phyloP scores from a whole-genome alignment of 1,284 basidiomycete genomes.

The Psilocybe mexicana region DNA sequence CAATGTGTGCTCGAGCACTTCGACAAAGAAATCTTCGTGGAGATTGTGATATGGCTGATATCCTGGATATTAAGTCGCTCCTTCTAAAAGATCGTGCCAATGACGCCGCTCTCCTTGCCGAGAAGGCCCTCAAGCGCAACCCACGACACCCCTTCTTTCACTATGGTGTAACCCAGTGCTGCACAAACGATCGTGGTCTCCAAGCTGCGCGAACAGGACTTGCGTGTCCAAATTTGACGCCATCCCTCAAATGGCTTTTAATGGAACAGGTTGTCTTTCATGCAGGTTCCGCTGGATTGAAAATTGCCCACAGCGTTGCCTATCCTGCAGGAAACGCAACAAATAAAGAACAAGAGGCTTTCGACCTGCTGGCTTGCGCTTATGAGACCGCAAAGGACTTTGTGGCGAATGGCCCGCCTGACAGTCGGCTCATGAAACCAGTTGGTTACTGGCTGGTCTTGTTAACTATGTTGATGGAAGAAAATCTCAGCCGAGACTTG shows the following conservation, averaged over 20 bases:
- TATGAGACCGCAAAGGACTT: constrained; percentile 59
- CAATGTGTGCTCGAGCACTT: too few species aligned
- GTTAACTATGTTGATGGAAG: constrained; percentile 48
- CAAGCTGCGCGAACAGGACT: constrained; percentile 54
- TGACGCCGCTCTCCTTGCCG: constrained; percentile 46
- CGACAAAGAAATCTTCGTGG: constrained; percentile 14
- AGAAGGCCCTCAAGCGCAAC: constrained; percentile 41
- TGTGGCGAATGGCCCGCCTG: constrained; percentile 56
- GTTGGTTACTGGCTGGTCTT: constrained; percentile 60
- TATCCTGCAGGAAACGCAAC: not conserved
- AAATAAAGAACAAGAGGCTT: constrained; percentile 52
- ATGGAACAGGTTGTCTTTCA: constrained; percentile 60
- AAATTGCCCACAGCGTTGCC: constrained; percentile 38
- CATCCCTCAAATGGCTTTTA: constrained; percentile 43
- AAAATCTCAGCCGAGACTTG: constrained; percentile 49
- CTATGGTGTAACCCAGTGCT: too few species aligned
- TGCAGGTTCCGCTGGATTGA: constrained; percentile 53
- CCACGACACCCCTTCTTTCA: constrained; percentile 36
- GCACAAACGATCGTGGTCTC: constrained; percentile 36
- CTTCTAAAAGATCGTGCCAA: constrained; percentile 44
- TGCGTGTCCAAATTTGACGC: constrained; percentile 34
- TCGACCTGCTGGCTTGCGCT: constrained; percentile 55
- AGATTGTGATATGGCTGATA: constrained; percentile 53
- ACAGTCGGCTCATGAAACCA: constrained; percentile 56
- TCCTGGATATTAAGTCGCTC: constrained; percentile 57